phyloP scores from a whole-genome alignment of 2,329 filamentous ascomycete species.

The Alternaria sp. region DNA sequence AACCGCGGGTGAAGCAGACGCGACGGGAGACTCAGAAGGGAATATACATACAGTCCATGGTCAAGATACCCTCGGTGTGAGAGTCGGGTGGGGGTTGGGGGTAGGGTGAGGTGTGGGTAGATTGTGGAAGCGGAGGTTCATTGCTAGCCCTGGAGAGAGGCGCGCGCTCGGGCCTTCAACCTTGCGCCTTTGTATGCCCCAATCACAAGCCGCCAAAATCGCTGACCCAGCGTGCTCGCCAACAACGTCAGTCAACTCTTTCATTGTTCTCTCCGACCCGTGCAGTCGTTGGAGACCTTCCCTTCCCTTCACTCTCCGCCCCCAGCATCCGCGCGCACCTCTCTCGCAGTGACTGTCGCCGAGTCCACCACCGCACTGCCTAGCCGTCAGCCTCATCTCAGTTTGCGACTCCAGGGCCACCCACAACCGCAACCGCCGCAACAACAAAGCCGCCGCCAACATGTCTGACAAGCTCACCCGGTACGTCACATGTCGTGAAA shows the following conservation, averaged over 20 bases:
- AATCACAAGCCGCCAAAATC: constrained; percentile 7
- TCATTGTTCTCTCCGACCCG: constrained; percentile 3
- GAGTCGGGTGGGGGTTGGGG: constrained; percentile 31
- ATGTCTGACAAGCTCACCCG: constrained; percentile 96
- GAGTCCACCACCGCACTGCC: constrained; percentile 21
- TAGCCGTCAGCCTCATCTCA: constrained; percentile 23
- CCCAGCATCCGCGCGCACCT: constrained; percentile 1
- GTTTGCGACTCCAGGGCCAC: constrained; percentile 9
- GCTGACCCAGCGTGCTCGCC: constrained; percentile 22
- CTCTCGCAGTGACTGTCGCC: constrained; percentile 1
- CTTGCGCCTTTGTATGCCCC: constrained; percentile 9
- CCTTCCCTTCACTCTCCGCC: neutral
- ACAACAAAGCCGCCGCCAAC: constrained; percentile 26
- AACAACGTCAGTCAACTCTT: constrained; percentile 26
- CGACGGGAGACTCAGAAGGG: constrained; percentile 42
- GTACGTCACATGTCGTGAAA: constrained; percentile 61
- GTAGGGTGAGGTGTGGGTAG: constrained; percentile 40
- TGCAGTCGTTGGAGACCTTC: neutral
- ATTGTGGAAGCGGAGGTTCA: constrained; percentile 34
- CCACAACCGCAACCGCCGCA: constrained; percentile 8
- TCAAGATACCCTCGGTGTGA: constrained; percentile 54
- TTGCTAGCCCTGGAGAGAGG: constrained; percentile 8
- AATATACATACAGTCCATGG: constrained; percentile 65
- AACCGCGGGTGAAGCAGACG: constrained; percentile 19
- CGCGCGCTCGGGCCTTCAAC: neutral